Percentiles rank a stretch among this genome's conserved stretches.
phyloP scores from a whole-genome alignment of 495 filamentous ascomycete species.

The Aspergillus asperescens region DNA sequence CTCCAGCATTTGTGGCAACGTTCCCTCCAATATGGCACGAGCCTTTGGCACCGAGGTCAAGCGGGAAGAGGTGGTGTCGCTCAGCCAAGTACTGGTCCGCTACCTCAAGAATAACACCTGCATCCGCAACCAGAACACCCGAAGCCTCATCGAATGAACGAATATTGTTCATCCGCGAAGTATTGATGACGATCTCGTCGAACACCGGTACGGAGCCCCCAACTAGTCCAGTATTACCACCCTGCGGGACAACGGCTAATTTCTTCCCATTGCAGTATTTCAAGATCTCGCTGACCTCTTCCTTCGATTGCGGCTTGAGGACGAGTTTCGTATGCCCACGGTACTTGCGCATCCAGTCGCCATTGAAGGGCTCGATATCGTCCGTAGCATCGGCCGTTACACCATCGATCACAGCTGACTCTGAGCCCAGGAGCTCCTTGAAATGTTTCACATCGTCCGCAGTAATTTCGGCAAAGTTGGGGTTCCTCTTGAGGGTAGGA shows the following conservation, averaged over 20 bases:
- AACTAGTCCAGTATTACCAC: slow-evolving; percentile 92
- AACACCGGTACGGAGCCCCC: slow-evolving; percentile 94
- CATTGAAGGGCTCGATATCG: slow-evolving; percentile 90
- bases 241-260: slow-evolving; percentile 95
- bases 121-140: slow-evolving; percentile 84
- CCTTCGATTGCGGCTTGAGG: slow-evolving; percentile 72
- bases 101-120: slow-evolving; percentile 84
- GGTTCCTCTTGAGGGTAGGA: slow-evolving; percentile 73
- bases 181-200: slow-evolving; percentile 93
- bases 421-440: slow-evolving; percentile 63
- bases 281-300: slow-evolving; percentile 82
- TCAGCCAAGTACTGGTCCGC: slow-evolving; percentile 79
- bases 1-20: slow-evolving; percentile 93
- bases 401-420: slow-evolving; percentile 79
- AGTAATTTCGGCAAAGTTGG: slow-evolving; percentile 63
- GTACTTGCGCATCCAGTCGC: slow-evolving; percentile 99
- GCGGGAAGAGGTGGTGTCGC: slow-evolving; percentile 78
- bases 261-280: slow-evolving; percentile 88
- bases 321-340: slow-evolving; percentile 83
- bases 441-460: slow-evolving; percentile 77
- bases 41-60: slow-evolving; percentile 94
- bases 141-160: slow-evolving; percentile 87
- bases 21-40: slow-evolving; percentile 98
- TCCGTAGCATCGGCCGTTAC: slow-evolving; percentile 63
- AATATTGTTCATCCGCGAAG: slow-evolving; percentile 82